Evolutionary conservation across 371 early-diverging fungal genomes (phyloP).

Genomic region (Basidiobolus meristosporus): DNA sequence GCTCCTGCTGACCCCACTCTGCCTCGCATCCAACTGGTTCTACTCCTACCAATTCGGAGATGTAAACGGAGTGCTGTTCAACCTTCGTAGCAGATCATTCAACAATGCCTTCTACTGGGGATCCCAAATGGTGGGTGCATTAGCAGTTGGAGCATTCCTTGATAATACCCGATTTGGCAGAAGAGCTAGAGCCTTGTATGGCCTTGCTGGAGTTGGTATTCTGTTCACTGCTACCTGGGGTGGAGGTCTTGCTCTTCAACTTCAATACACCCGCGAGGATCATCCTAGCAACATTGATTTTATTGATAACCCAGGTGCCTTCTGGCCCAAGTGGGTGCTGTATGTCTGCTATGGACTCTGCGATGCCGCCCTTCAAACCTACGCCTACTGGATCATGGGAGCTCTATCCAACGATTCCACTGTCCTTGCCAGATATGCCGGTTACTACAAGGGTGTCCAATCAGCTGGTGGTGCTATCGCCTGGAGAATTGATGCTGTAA

Average conservation of each 20-base stretch:
- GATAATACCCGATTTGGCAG: constrained; percentile 21
- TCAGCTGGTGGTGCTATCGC: constrained; percentile 17
- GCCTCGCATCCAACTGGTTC: no score
- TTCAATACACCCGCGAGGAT: no score
- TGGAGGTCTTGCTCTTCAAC: no score
- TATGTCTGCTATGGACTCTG: no score
- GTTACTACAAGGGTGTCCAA: constrained; percentile 17
- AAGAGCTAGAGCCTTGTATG: constrained; percentile 26
- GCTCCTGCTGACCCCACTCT: no score
- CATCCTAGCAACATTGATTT: no score
- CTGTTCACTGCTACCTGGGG: no score
- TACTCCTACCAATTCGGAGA: no score
- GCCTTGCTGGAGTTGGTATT: constrained; percentile 17
- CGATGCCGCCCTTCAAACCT: no score
- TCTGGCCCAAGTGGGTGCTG: no score
- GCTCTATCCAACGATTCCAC: constrained; percentile 48
- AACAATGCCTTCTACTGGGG: constrained; percentile 54
- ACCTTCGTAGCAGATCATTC: constrained; percentile 35
- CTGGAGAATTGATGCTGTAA: constrained; percentile 13
- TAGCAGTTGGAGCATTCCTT: constrained; percentile 27
- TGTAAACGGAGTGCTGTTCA: no score
- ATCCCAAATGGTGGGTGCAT: constrained; percentile 39
- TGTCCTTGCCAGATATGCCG: constrained; percentile 45
- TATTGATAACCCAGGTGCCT: no score
- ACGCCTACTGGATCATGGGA: constrained; percentile 65